Evolutionary conservation across 2,329 filamentous ascomycete genomes (phyloP).

Genomic region (Botrytis pseudocinerea): DNA sequence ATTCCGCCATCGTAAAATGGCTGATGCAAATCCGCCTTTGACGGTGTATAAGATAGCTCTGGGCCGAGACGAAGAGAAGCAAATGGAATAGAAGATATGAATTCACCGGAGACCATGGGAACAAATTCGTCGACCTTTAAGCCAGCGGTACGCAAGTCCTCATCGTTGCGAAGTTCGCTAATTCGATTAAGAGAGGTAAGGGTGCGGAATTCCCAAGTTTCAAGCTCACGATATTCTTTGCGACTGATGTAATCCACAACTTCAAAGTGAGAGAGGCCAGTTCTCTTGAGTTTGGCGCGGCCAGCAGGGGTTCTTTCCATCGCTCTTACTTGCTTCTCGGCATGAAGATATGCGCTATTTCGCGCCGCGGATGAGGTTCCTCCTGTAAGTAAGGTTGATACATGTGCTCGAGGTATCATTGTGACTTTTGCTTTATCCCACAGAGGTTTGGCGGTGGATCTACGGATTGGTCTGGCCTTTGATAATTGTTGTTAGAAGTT

Average conservation of each 20-base stretch:
- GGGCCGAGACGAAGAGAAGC: constrained; percentile 38
- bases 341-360: neutral
- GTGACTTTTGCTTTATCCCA: constrained; percentile 27
- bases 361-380: neutral
- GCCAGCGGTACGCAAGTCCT: constrained; percentile 34
- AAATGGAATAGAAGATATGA: constrained; percentile 35
- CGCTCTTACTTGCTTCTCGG: neutral
- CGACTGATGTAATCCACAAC: constrained; percentile 12
- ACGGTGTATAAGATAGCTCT: neutral
- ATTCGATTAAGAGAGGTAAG: constrained; percentile 32
- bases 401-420: constrained; percentile 28
- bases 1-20: constrained; percentile 11
- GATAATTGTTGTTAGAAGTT: neutral
- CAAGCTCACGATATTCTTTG: neutral
- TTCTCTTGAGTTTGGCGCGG: neutral
- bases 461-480: constrained; percentile 21
- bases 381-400: constrained; percentile 24
- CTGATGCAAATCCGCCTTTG: neutral
- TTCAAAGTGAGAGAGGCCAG: neutral
- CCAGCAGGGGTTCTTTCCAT: neutral
- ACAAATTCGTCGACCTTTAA: constrained; percentile 29
- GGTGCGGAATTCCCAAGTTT: constrained; percentile 35
- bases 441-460: constrained; percentile 22
- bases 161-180: constrained; percentile 37
- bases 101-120: constrained; percentile 29